phyloP scores from a whole-genome alignment of 805 yeast species.

The Wickerhamomyces chaumierensis region DNA sequence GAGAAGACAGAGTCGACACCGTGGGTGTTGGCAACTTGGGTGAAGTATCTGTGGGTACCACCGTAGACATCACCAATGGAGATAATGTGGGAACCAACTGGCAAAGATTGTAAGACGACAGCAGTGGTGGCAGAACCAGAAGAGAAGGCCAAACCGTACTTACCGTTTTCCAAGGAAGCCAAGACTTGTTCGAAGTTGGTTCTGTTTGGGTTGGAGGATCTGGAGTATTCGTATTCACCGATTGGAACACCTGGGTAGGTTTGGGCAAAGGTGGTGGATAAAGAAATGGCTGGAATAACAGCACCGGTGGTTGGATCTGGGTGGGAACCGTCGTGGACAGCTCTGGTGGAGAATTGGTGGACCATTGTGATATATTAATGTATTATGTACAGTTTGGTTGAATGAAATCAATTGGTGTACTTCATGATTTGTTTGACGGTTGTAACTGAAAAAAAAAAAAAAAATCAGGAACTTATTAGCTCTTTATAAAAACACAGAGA shows the following conservation, averaged over 20 bases:
- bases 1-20: constrained; percentile 65
- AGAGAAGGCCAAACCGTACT: constrained; percentile 64
- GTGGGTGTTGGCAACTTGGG: constrained; percentile 73
- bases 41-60: constrained; percentile 85
- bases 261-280: constrained; percentile 81
- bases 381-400: not conserved
- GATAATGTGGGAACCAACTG: constrained; percentile 61
- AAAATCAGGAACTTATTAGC: too few relatives aligned
- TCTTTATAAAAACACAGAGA: too few relatives aligned
- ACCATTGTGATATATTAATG: not conserved
- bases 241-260: constrained; percentile 65
- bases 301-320: constrained; percentile 73
- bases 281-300: constrained; percentile 73
- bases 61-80: constrained; percentile 85
- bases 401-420: too few relatives aligned
- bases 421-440: too few relatives aligned
- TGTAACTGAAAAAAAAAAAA: too few relatives aligned
- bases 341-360: constrained; percentile 59
- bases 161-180: constrained; percentile 70
- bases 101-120: constrained; percentile 59
- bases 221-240: constrained; percentile 73
- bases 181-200: constrained; percentile 68
- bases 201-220: constrained; percentile 83
- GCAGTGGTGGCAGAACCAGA: constrained; percentile 88
- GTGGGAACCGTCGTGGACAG: constrained; percentile 74